phyloP scores from a whole-genome alignment of 2,329 filamentous ascomycete genomes.

The Beauveria sp. region DNA sequence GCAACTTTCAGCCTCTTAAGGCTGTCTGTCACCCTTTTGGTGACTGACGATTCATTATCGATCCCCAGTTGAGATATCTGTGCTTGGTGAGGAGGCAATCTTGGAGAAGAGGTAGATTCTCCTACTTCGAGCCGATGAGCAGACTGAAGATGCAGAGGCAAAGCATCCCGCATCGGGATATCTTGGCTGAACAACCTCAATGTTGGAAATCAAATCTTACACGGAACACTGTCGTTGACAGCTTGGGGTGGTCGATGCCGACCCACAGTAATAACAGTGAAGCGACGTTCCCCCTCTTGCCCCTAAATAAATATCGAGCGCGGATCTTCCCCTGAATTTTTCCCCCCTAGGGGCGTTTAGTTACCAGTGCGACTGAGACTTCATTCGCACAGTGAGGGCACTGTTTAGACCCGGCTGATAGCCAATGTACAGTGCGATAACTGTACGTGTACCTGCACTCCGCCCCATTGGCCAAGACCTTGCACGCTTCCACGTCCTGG shows the following conservation, averaged over 20 bases:
- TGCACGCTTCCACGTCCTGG: neutral
- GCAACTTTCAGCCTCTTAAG: too few relatives aligned
- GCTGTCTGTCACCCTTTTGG: too few relatives aligned
- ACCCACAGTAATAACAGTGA: neutral
- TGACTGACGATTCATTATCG: too few relatives aligned
- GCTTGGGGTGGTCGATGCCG: neutral
- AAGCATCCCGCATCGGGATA: too few relatives aligned
- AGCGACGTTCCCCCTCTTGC: neutral
- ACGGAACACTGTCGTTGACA: neutral
- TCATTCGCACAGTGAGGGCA: neutral
- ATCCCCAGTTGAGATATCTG: too few relatives aligned
- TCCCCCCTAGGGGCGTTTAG: neutral
- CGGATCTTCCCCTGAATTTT: slow-evolving; percentile 8
- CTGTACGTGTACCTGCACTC: neutral
- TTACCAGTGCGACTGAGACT: neutral
- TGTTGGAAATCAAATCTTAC: neutral
- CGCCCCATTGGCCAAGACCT: neutral
- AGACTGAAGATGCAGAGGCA: too few relatives aligned
- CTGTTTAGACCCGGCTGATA: neutral
- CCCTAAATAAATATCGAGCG: neutral
- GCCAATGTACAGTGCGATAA: neutral
- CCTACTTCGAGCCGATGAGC: too few relatives aligned
- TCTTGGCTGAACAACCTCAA: too few relatives aligned
- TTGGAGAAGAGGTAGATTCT: too few relatives aligned
- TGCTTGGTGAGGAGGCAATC: too few relatives aligned